These are phyloP conservation scores for Keithomyces neogunnii DNA, from an alignment of 2,329 filamentous ascomycete genomes.

Conservation along the genomic window DNA sequence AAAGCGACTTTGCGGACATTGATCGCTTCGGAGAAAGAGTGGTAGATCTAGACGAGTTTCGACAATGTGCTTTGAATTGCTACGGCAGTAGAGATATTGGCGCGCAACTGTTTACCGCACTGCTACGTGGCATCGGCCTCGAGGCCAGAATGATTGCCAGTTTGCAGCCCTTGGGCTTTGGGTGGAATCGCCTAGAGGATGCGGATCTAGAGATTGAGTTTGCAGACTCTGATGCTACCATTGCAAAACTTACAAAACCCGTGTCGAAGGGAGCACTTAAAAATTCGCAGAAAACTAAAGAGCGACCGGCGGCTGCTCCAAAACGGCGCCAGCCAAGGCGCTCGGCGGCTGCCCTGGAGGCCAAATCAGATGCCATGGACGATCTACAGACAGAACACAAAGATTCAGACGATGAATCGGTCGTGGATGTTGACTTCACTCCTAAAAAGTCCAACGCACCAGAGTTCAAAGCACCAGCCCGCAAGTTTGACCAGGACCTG, in stretches of 20 bases:
- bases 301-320: slow-evolving; percentile 1
- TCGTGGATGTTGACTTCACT: slow-evolving; percentile 44
- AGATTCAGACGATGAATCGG: slow-evolving; percentile 50
- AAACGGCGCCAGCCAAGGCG: background rate
- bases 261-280: slow-evolving; percentile 10
- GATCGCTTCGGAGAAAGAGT: slow-evolving; percentile 71
- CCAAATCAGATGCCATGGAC: slow-evolving; percentile 28
- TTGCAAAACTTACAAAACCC: slow-evolving; percentile 3
- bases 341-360: background rate
- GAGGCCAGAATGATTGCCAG: slow-evolving; percentile 79
- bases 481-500: slow-evolving; percentile 65
- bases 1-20: slow-evolving; percentile 51
- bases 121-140: slow-evolving; percentile 71
- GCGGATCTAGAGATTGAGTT: slow-evolving; percentile 37
- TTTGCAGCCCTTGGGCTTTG: slow-evolving; percentile 80
- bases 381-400: slow-evolving; percentile 30
- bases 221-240: slow-evolving; percentile 3
- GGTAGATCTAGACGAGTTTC: slow-evolving; percentile 57
- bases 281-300: slow-evolving; percentile 2
- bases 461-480: slow-evolving; percentile 21
- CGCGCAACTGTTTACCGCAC: slow-evolving; percentile 79
- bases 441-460: slow-evolving; percentile 28
- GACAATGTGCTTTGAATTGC: slow-evolving; percentile 57
- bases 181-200: slow-evolving; percentile 82
- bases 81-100: slow-evolving; percentile 81